Base-by-base conservation (phyloP, 768 basidiomycete genomes). In the Lentinula raphanica region DNA sequence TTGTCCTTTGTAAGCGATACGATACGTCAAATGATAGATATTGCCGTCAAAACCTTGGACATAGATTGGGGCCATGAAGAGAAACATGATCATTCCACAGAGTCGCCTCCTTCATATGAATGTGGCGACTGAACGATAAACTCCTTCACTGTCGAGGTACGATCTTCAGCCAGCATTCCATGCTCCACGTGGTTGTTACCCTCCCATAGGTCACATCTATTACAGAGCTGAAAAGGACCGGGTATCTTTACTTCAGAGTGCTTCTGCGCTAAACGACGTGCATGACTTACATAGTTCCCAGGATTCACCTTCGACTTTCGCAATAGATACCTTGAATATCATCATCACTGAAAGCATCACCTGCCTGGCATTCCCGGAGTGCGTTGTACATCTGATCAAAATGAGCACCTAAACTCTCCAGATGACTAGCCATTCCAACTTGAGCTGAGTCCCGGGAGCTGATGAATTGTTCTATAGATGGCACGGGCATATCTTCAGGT, bases 321-420 rank as follows among this genome's bases (percentile, higher is more conserved):
- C 54, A 40, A 56, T 17, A 56, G 25, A 28, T 62, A 86, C 90
- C 81, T 73, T 83, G 79, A 56, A 90, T 69, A 64, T 92, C 91
- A 27, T 85, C 87, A 58, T 88, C 86, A 11, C 72, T 74, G 58
- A 90, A 85, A 5, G 66, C 74, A 66, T 85, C 85, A 2, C 88
- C 88, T n/a, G 78, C 77, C 60, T 92, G 89, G 44, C 76, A 81
- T 23, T 88, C 86, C 49, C 79, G 79, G 59, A 90, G 66, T 0
- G 88, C 87, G 58, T 73, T 71, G 1, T 79, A 81, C 87, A 94
- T 92, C 60, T 90, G 83, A 23, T 86, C 86, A 62, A 87, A 93
- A 67, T 94, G 91, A 1, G 77, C 77, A 1, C 85, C 81, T 32
- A 94, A 73, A 63, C 82, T 85, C 64, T 90, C 88, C 9, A 94